These are phyloP conservation scores for Zoysia matrella DNA, from an alignment of 202 grass and related monocot genomes.

Conservation along the genomic window DNA sequence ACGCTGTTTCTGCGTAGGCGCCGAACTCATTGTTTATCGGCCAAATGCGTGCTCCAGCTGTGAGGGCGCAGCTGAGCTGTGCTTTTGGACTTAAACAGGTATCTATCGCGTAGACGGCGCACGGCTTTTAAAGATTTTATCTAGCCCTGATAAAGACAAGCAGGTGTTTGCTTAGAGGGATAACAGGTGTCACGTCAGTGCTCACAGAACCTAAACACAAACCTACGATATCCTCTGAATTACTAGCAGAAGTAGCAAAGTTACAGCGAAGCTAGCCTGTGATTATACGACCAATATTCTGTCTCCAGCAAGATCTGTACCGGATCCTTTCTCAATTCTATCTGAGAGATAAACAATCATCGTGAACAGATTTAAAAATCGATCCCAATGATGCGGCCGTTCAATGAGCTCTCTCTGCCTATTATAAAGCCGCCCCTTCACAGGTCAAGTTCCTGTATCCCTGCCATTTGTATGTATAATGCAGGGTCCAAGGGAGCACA, in stretches of 20 bases:
- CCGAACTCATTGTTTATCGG: conserved; percentile 23
- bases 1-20: neutral
- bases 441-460: conserved; percentile 13
- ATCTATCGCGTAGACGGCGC: conserved; percentile 62
- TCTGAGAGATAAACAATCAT: neutral
- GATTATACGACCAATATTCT: conserved; percentile 12
- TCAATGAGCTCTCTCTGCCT: conserved; percentile 22
- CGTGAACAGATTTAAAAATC: neutral
- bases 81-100: conserved; percentile 19
- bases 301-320: neutral
- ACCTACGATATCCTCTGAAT: conserved; percentile 25
- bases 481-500: conserved; percentile 50
- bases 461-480: conserved; percentile 58
- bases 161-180: conserved; percentile 15
- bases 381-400: conserved; percentile 42
- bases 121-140: conserved; percentile 49
- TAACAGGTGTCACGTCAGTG: neutral
- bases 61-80: conserved; percentile 49
- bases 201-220: conserved; percentile 14
- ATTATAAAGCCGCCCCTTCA: conserved; percentile 23
- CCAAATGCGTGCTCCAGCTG: conserved; percentile 48
- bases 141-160: conserved; percentile 43
- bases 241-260: neutral
- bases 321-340: neutral
- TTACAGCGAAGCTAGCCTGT: conserved; percentile 30